phyloP scores from a whole-genome alignment of 2,329 filamentous ascomycete species.

The Metarhizium brunneum region DNA sequence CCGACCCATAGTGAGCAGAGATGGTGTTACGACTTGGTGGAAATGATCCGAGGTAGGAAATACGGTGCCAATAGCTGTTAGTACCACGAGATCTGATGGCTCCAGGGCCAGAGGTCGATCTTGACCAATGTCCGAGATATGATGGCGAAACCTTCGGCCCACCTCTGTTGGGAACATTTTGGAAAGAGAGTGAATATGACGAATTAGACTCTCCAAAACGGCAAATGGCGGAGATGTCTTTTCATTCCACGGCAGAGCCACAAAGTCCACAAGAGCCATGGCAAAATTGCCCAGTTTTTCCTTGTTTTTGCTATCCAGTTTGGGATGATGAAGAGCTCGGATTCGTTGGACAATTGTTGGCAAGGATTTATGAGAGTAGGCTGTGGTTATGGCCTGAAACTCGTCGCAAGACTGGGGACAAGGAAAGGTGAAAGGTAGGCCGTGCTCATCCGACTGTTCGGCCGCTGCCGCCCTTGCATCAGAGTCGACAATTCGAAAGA shows the following conservation, averaged over 20 bases:
- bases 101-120: slow-evolving; percentile 41
- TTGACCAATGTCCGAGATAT: slow-evolving; percentile 49
- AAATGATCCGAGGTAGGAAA: slow-evolving; percentile 98
- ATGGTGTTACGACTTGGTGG: slow-evolving; percentile 86
- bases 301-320: slow-evolving; percentile 78
- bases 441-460: slow-evolving; percentile 37
- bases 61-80: slow-evolving; percentile 74
- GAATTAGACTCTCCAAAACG: slow-evolving; percentile 68
- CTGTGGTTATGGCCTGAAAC: slow-evolving; percentile 56
- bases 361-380: slow-evolving; percentile 54
- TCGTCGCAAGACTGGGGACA: slow-evolving; percentile 75
- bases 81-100: slow-evolving; percentile 67
- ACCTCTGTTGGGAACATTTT: slow-evolving; percentile 77
- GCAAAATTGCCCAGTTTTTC: slow-evolving; percentile 64
- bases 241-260: slow-evolving; percentile 38
- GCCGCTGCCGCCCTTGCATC: slow-evolving; percentile 26
- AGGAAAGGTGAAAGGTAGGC: slow-evolving; percentile 73
- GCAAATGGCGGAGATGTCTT: slow-evolving; percentile 47
- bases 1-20: slow-evolving; percentile 72
- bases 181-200: slow-evolving; percentile 87
- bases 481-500: slow-evolving; percentile 36
- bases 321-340: slow-evolving; percentile 83
- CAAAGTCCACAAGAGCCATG: slow-evolving; percentile 53
- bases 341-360: slow-evolving; percentile 81
- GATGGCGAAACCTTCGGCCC: slow-evolving; percentile 65